phyloP scores from a whole-genome alignment of 441 rosid genomes.

The Pelargonium myrrhifolium region DNA sequence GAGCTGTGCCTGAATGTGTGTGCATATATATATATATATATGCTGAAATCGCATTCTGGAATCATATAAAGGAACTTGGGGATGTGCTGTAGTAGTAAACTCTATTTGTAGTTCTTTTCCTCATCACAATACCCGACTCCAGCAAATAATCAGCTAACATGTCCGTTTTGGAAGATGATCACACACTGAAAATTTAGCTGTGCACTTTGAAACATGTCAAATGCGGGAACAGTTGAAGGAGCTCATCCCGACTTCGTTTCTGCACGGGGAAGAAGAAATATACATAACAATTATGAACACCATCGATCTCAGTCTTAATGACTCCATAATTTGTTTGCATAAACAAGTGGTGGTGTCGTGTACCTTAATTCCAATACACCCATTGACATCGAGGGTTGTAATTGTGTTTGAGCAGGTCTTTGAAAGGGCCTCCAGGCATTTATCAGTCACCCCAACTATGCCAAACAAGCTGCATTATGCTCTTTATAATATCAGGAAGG shows the following conservation, averaged over 20 bases:
- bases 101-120: too few relatives aligned
- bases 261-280: slow-evolving; percentile 20
- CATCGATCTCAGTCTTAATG: background rate
- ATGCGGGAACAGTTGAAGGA: slow-evolving; percentile 65
- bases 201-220: slow-evolving; percentile 82
- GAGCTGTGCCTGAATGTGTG: too few relatives aligned
- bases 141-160: too few relatives aligned
- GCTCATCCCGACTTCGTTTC: slow-evolving; percentile 60
- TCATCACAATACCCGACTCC: too few relatives aligned
- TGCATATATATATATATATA: too few relatives aligned
- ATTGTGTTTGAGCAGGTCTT: slow-evolving; percentile 54
- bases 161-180: background rate
- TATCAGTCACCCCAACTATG: slow-evolving; percentile 85
- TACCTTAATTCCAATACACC: slow-evolving; percentile 86
- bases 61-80: too few relatives aligned
- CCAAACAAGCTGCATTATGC: slow-evolving; percentile 76
- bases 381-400: slow-evolving; percentile 85
- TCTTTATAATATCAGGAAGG: slow-evolving; percentile 14
- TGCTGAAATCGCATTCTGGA: too few relatives aligned
- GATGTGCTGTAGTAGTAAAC: too few relatives aligned
- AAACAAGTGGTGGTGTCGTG: slow-evolving; percentile 9
- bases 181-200: slow-evolving; percentile 35
- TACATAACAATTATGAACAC: background rate
- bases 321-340: background rate
- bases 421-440: slow-evolving; percentile 64